Percentiles rank a stretch among this genome's conserved stretches.
phyloP scores from a whole-genome alignment of 208 protist genomes.

The Entamoeba invadens region DNA sequence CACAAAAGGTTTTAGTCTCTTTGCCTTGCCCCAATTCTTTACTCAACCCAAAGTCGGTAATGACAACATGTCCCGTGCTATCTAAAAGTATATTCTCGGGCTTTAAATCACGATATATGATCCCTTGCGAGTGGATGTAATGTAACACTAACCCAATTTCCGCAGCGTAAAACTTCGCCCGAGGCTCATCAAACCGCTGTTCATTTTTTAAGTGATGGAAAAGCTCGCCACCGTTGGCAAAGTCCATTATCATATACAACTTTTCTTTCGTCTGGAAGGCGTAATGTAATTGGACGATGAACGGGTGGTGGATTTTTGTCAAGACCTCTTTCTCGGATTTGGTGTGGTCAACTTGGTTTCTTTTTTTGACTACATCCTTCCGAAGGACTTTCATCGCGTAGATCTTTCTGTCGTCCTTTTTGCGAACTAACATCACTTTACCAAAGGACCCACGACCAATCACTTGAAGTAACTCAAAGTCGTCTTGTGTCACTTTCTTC shows the following conservation, averaged over 20 bases:
- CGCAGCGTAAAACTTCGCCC: slow-evolving; percentile 33
- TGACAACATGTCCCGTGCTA: slow-evolving; percentile 43
- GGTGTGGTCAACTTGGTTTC: slow-evolving; percentile 35
- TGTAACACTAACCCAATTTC: slow-evolving; percentile 42
- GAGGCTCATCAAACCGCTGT: not conserved
- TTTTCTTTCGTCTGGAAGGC: slow-evolving; percentile 49
- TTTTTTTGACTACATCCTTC: slow-evolving; percentile 37
- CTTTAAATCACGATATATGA: slow-evolving; percentile 46
- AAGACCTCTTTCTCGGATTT: slow-evolving; percentile 32
- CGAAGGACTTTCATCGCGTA: slow-evolving; percentile 53
- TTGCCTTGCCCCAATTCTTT: not conserved
- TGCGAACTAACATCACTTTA: slow-evolving; percentile 42
- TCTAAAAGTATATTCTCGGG: slow-evolving; percentile 41
- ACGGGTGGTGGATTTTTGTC: slow-evolving; percentile 35
- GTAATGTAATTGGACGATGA: slow-evolving; percentile 47
- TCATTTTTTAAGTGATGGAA: slow-evolving; percentile 41
- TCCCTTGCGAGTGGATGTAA: slow-evolving; percentile 34
- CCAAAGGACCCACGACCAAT: slow-evolving; percentile 9
- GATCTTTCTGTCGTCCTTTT: slow-evolving; percentile 37
- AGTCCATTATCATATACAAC: slow-evolving; percentile 47
- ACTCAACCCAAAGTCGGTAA: not conserved
- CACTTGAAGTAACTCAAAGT: not conserved
- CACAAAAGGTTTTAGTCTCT: slow-evolving; percentile 20
- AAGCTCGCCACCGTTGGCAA: slow-evolving; percentile 48
- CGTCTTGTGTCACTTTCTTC: not conserved